Evolutionary conservation across 805 yeast genomes (phyloP), one percentile per base, ranked within the genome.

Genomic region (Scheffersomyces amazonensis): DNA sequence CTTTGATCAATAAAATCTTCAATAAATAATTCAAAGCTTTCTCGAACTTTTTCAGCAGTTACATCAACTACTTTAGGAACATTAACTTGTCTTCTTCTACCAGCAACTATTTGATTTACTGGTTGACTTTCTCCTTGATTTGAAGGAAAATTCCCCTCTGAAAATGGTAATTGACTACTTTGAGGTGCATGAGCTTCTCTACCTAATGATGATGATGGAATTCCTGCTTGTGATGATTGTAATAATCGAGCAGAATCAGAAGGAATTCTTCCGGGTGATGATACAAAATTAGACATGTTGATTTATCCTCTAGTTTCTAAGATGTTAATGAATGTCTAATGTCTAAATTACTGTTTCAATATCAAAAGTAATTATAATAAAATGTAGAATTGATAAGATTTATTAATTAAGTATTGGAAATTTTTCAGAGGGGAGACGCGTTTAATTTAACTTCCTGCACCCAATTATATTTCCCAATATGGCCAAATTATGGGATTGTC

Each of bases 41-140:
- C 96, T 31, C 91, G 78, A 13, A 93, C 97, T 50, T 87, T 87
- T 57, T 90, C 97, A 42, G 96, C 97, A 3, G 96, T 88, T 33
- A 80, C 79, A 66, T 93, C 99, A 19, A 78, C 78, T 19, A 93
- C 96, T 56, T 85, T 87, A 19, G 95, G 89, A 37, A 91, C 87
- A 19, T 80, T 80, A 41, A 77, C 71, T 42, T 82, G 67, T 43
- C 78, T 76, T 53, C 83, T 74, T 64, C 84, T 73, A 9, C 66
- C 63, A 4, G 57, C 48, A 8, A 48, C 50, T 9, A 50, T 48
- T 11, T 25, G 16, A 22, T 31, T 35, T 37, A 31, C 33, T 20
- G 34, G 36, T 22, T 20, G 29, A 15, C 37, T 28, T 6, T 19
- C 11, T 8, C 29, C 35, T 22, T 45, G 36, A 15, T 27, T 22